phyloP scores from a whole-genome alignment of 768 basidiomycete species.

The Antrodiella citrinella region DNA sequence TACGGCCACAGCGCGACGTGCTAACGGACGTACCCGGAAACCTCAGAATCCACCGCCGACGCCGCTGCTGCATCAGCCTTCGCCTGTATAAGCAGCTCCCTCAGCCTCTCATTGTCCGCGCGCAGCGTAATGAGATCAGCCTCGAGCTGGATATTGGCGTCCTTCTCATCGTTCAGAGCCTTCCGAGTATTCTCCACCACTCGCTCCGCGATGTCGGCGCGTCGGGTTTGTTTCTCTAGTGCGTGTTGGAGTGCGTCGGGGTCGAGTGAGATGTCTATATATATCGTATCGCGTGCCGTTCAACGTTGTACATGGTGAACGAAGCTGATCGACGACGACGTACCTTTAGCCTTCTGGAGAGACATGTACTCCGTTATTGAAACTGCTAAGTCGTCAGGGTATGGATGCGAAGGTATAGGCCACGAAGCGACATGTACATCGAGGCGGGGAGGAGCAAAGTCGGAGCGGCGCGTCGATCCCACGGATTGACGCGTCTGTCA shows the following conservation, averaged over 20 bases:
- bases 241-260: background rate
- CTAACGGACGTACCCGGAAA: background rate
- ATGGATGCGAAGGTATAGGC: too few relatives aligned
- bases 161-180: background rate
- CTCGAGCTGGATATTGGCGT: background rate
- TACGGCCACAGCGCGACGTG: background rate
- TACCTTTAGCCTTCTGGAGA: too few relatives aligned
- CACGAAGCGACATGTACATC: too few relatives aligned
- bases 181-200: background rate
- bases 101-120: background rate
- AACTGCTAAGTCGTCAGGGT: too few relatives aligned
- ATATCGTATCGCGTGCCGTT: too few relatives aligned
- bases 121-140: background rate
- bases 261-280: too few relatives aligned
- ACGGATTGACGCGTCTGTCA: background rate
- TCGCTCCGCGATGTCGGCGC: background rate
- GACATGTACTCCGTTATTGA: too few relatives aligned
- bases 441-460: too few relatives aligned
- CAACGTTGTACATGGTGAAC: too few relatives aligned
- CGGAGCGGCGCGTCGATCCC: too few relatives aligned
- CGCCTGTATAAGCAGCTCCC: background rate
- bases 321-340: too few relatives aligned
- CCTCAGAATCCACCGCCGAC: background rate
- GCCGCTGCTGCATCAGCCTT: background rate
- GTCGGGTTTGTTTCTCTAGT: background rate